These are phyloP conservation scores for Alternaria consortialis DNA, from an alignment of 2,329 filamentous ascomycete species.

Conservation along the genomic window DNA sequence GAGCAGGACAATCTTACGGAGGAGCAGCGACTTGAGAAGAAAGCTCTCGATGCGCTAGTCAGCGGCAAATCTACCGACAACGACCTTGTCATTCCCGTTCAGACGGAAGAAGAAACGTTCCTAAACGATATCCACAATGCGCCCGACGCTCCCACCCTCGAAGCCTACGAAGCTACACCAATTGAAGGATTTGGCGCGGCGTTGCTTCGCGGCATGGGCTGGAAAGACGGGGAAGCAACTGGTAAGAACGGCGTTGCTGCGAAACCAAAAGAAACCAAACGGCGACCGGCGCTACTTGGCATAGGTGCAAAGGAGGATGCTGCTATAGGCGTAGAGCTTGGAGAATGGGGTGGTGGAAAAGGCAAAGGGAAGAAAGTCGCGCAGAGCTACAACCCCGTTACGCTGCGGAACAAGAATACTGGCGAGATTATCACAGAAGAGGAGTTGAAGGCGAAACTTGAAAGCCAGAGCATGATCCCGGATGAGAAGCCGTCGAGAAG, in stretches of 20 bases:
- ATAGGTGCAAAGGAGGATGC: slow-evolving; percentile 85
- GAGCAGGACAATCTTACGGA: slow-evolving; percentile 43
- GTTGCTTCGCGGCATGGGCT: slow-evolving; percentile 91
- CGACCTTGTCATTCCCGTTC: slow-evolving; percentile 51
- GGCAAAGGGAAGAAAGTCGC: slow-evolving; percentile 58
- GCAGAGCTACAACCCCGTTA: slow-evolving; percentile 68
- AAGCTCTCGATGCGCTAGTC: slow-evolving; percentile 58
- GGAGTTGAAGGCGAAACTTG: slow-evolving; percentile 63
- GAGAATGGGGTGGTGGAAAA: slow-evolving; percentile 68
- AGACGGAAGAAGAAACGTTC: slow-evolving; percentile 72
- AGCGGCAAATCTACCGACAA: slow-evolving; percentile 50
- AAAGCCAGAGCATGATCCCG: slow-evolving; percentile 57
- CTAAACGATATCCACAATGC: slow-evolving; percentile 73
- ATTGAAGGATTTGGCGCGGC: slow-evolving; percentile 96
- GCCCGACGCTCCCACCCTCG: slow-evolving; percentile 78
- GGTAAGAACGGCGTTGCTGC: slow-evolving; percentile 56
- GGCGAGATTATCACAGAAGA: slow-evolving; percentile 70
- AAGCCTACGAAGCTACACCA: slow-evolving; percentile 87
- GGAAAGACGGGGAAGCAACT: slow-evolving; percentile 75
- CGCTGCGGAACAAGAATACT: slow-evolving; percentile 68
- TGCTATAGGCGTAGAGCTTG: slow-evolving; percentile 71
- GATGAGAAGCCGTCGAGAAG: slow-evolving; percentile 47
- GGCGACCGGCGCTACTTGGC: slow-evolving; percentile 82
- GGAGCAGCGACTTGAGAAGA: slow-evolving; percentile 60
- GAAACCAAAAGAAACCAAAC: slow-evolving; percentile 72